phyloP scores from a whole-genome alignment of 345 rosid species.

The Cardamine resedifolia region DNA sequence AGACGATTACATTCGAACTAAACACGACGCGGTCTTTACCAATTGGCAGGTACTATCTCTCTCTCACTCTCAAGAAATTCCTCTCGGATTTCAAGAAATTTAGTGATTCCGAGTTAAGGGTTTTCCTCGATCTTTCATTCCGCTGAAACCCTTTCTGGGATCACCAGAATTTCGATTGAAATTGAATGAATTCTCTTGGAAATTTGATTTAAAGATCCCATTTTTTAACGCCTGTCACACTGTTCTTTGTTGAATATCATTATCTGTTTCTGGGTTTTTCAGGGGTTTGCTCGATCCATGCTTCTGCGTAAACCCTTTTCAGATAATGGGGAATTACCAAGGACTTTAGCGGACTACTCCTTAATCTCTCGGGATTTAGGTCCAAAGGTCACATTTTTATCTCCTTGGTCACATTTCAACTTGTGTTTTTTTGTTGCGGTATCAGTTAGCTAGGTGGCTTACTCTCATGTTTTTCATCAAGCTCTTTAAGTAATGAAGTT shows the following conservation, averaged over 20 bases:
- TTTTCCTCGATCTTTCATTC: conserved; percentile 5
- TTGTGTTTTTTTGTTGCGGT: not conserved
- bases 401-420: conserved; percentile 1
- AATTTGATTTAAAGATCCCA: not conserved
- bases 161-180: not conserved
- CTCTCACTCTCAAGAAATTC: too few species aligned
- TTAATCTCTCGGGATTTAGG: conserved; percentile 28
- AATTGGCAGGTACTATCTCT: conserved; percentile 63
- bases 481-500: not conserved
- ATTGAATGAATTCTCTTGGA: conserved; percentile 3
- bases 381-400: conserved; percentile 31
- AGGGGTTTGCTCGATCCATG: conserved; percentile 32
- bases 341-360: conserved; percentile 10
- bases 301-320: conserved; percentile 31
- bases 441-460: not conserved
- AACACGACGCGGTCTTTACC: conserved; percentile 62
- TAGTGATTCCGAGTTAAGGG: not conserved
- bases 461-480: conserved; percentile 2
- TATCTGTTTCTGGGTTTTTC: conserved; percentile 1
- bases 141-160: not conserved
- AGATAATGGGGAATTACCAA: conserved; percentile 11
- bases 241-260: conserved; percentile 3
- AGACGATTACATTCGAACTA: conserved; percentile 61
- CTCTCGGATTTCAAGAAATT: not conserved
- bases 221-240: not conserved